A percentile compares a stretch with the other conserved stretches of the same genome.
Conservation (phyloP, 257 asterid species). For the Rhazya stricta region DNA sequence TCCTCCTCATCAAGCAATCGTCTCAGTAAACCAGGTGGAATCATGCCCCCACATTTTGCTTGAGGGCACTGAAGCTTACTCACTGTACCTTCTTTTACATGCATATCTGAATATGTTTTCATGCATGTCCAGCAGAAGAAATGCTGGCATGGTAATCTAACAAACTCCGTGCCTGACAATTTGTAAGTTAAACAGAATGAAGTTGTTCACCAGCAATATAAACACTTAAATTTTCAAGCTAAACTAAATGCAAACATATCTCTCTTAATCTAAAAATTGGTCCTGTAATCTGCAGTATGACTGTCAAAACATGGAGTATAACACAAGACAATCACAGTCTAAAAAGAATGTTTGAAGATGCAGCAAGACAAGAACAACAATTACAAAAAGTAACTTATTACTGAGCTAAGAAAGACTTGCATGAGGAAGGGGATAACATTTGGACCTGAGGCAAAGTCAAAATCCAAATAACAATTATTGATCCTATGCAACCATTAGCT, state of each 20-base stretch:
- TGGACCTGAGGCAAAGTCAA: background rate
- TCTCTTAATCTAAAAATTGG: background rate
- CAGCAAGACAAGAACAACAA: background rate
- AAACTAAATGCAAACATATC: background rate
- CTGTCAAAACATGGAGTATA: background rate
- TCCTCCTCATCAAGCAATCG: constrained; percentile 63
- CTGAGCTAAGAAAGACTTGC: background rate
- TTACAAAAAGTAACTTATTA: background rate
- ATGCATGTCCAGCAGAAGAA: constrained; percentile 74
- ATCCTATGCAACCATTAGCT: background rate
- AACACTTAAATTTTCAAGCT: background rate
- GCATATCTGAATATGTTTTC: constrained; percentile 65
- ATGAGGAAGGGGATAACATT: background rate
- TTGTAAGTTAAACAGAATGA: background rate
- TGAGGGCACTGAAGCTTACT: constrained; percentile 70
- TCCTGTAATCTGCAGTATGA: background rate
- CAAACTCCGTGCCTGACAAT: constrained; percentile 65
- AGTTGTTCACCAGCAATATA: background rate
- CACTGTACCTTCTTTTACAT: constrained; percentile 73
- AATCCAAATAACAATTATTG: background rate
- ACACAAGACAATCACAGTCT: background rate
- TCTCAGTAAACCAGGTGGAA: constrained; percentile 78
- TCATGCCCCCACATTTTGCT: constrained; percentile 78
- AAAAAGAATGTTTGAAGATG: background rate
- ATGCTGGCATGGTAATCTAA: constrained; percentile 74